Percentiles rank a stretch among this genome's conserved stretches.
Conservation (phyloP, 768 basidiomycete genomes). For the Sistotremastrum niveocremeum region DNA sequence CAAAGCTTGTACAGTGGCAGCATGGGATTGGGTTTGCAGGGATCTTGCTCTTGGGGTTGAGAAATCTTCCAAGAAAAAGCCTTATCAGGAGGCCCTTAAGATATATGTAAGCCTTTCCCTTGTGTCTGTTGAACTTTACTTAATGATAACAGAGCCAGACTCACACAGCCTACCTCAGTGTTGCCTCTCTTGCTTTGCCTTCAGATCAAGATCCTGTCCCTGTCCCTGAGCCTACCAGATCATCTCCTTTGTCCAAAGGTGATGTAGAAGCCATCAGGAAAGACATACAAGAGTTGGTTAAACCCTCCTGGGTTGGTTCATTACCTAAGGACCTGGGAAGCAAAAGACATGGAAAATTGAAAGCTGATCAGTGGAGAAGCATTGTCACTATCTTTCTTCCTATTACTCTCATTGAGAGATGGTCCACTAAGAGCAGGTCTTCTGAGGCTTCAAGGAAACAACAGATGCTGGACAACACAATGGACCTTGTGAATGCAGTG, state of each 20-base stretch:
- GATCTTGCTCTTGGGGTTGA: too few species aligned
- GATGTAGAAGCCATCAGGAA: constrained; percentile 3
- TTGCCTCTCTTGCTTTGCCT: neutral
- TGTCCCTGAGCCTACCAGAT: neutral
- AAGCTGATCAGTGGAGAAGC: constrained; percentile 20
- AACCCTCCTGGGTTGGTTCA: constrained; percentile 16
- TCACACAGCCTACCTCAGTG: neutral
- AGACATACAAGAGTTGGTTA: constrained; percentile 6
- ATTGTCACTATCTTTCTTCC: constrained; percentile 15
- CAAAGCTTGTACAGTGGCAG: too few species aligned
- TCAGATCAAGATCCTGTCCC: neutral
- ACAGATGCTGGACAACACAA: constrained; percentile 14
- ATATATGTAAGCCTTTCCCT: too few species aligned
- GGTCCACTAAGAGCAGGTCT: neutral
- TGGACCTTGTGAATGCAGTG: constrained; percentile 19
- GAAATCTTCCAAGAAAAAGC: too few species aligned
- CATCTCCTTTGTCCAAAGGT: neutral
- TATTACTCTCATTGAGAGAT: constrained; percentile 12
- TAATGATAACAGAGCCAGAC: neutral
- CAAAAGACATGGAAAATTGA: constrained; percentile 20
- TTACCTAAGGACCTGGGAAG: constrained; percentile 10
- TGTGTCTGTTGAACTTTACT: neutral
- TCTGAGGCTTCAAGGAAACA: neutral
- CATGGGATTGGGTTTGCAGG: too few species aligned
- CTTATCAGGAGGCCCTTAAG: too few species aligned